Evolutionary conservation across 148 eudicot species (phyloP).

Genomic region (Polygonum aviculare): DNA sequence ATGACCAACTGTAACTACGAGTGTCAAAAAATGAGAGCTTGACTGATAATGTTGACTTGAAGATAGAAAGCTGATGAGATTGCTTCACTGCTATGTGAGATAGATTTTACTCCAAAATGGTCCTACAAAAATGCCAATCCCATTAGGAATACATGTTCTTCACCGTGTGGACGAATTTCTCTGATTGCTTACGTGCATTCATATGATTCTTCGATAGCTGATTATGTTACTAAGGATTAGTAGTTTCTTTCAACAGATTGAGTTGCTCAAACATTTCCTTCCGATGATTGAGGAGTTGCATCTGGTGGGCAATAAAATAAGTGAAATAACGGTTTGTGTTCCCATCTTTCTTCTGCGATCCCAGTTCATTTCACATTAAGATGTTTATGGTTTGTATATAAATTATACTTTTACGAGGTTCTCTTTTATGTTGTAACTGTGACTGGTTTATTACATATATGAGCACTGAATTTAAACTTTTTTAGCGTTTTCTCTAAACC

Average conservation of each 20-base stretch:
- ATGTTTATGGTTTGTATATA: not conserved
- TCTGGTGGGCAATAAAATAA: conserved; percentile 68
- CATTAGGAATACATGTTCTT: not conserved
- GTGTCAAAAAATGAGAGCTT: conserved; percentile 81
- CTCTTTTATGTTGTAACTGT: not conserved
- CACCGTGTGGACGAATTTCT: too few relatives aligned
- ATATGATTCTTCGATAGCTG: too few relatives aligned
- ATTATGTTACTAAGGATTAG: not conserved
- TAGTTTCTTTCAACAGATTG: conserved; percentile 44
- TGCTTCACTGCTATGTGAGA: conserved; percentile 39
- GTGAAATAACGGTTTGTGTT: conserved; percentile 44
- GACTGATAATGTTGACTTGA: conserved; percentile 80
- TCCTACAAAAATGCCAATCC: conserved; percentile 21
- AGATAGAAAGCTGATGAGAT: conserved; percentile 64
- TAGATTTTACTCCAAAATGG: conserved; percentile 43
- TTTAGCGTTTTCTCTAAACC: not conserved
- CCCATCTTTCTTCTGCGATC: not conserved
- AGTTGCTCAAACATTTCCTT: conserved; percentile 48
- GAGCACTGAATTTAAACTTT: not conserved
- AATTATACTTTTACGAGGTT: not conserved
- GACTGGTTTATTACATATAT: not conserved
- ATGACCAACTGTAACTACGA: conserved; percentile 77
- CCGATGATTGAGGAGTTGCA: conserved; percentile 74
- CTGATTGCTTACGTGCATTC: too few relatives aligned
- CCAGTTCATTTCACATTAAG: not conserved